Conservation (phyloP, 768 basidiomycete genomes). For the Fomitopsis pulvina region DNA sequence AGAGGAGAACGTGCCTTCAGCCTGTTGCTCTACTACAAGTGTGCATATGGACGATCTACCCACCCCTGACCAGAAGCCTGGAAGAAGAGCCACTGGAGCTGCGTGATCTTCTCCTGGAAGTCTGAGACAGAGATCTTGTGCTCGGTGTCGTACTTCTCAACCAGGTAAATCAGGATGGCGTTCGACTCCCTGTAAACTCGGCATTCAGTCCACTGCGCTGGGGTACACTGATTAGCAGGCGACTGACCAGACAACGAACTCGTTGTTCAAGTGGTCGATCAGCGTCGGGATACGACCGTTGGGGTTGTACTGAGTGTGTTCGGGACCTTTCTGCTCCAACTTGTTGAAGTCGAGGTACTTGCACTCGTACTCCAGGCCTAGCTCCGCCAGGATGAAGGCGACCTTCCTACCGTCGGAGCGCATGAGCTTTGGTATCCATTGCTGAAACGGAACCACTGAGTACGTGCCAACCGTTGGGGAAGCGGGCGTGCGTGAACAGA, state of each 20-base stretch:
- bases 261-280: slow-evolving; percentile 48
- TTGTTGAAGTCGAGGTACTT: slow-evolving; percentile 43
- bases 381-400: slow-evolving; percentile 7
- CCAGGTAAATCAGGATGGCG: slow-evolving; percentile 33
- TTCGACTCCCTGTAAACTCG: slow-evolving; percentile 18
- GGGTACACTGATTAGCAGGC: background rate
- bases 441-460: background rate
- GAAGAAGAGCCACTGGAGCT: slow-evolving; percentile 35
- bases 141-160: slow-evolving; percentile 33
- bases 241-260: slow-evolving; percentile 42
- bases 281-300: slow-evolving; percentile 67
- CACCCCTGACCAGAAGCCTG: slow-evolving; percentile 16
- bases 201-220: background rate
- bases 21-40: too few species aligned
- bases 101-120: slow-evolving; percentile 5
- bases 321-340: slow-evolving; percentile 68
- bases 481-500: slow-evolving; percentile 17
- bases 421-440: background rate
- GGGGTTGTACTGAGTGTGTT: slow-evolving; percentile 64
- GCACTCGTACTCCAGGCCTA: slow-evolving; percentile 12
- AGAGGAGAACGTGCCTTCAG: background rate
- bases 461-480: slow-evolving; percentile 20
- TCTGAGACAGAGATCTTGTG: slow-evolving; percentile 18
- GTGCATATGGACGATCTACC: background rate
- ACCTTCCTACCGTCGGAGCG: slow-evolving; percentile 6